Percentiles rank a stretch among this genome's conserved stretches.
Conservation (phyloP, 257 asterid species). For the Solanum peruvianum region DNA sequence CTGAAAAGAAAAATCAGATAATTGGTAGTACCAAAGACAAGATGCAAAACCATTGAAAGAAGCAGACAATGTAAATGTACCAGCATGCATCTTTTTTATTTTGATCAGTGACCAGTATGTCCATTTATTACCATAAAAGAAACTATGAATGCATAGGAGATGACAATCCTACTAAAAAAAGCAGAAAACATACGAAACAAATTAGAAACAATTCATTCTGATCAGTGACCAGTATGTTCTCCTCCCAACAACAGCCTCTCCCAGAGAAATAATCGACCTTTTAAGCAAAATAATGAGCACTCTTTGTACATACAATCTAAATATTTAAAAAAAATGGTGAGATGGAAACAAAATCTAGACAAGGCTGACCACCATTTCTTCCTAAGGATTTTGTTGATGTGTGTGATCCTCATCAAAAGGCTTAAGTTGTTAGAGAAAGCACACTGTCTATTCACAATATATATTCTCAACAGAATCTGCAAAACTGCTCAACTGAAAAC, state of each 20-base stretch:
- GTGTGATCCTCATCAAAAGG: not conserved
- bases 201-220: not conserved
- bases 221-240: not conserved
- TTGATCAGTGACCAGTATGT: not conserved
- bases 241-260: not conserved
- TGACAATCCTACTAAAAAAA: not conserved
- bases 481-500: not conserved
- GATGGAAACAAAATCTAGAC: not conserved
- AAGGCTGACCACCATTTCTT: not conserved
- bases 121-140: not conserved
- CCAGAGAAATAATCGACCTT: not conserved
- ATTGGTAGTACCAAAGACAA: not conserved
- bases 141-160: not conserved
- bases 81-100: not conserved
- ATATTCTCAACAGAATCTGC: not conserved
- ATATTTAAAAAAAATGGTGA: not conserved
- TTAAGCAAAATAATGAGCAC: not conserved
- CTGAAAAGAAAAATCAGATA: constrained; percentile 26
- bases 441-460: not conserved
- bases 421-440: not conserved
- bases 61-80: not conserved
- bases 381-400: not conserved
- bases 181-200: not conserved
- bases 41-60: not conserved
- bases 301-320: not conserved